Evolutionary conservation across 768 basidiomycete species (phyloP), one percentile per base, ranked within the genome.

Genomic region (Chalciporus pseudorubinellus): DNA sequence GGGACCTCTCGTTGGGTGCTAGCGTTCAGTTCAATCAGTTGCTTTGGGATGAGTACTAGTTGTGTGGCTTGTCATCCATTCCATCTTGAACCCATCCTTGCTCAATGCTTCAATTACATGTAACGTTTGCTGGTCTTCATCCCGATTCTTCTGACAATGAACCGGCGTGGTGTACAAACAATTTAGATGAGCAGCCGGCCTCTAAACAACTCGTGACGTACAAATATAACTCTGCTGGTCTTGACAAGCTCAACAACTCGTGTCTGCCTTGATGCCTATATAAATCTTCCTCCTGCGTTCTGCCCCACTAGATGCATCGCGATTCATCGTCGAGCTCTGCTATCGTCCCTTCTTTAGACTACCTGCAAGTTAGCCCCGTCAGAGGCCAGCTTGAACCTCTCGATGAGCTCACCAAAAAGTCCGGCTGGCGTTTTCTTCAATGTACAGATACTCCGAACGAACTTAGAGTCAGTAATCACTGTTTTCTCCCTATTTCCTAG

Each of bases 371-470:
- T 44, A 86, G 81, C 62, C 84, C 87, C 19, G 81, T 89, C 44
- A 77, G 87, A 66, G 87, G 87, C 22, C 87, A 87, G 63, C 76
- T 89, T 44, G 87, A 89, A 62, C 79, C 82, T n/a, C 75, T 78
- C 40, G 83, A 87, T 48, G 68, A 71, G 12, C 48, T 55, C 59
- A 65, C 80, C 10, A 75, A 67, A 54, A 75, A 72, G 53, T 74
- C 82, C 22, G 84, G 86, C 48, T 86, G 83, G 76, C 74, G 87
- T 56, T 89, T 81, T 68, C 73, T 89, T 43, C 87, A 89, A 63
- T 83, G 83, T 48, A 88, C 86, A 16, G 86, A 89, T 61, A 89
- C 86, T 24, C 82, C 80, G 13, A 81, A 86, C 68, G 84, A 89
- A 65, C 77, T 89, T 63, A 87, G 84, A 76, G 87, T 84, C 34